Conservation (phyloP, 1,139 yeast genomes). For the Hansenula lynferdii region DNA sequence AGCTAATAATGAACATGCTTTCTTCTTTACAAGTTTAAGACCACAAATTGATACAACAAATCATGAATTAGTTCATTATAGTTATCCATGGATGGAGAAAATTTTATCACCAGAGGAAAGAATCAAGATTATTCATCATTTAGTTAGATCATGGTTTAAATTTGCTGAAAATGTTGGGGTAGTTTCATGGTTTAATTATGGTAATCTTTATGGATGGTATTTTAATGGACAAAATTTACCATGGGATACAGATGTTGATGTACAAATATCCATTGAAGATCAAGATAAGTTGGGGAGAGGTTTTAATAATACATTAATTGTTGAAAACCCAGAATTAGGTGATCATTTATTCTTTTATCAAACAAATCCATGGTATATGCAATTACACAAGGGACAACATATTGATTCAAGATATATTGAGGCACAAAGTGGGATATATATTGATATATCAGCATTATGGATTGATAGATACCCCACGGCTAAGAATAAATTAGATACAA, state of each 20-base stretch:
- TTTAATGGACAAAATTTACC: constrained; percentile 62
- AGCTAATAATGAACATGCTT: no score
- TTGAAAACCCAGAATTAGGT: constrained; percentile 57
- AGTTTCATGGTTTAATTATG: constrained; percentile 57
- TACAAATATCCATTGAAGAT: constrained; percentile 56
- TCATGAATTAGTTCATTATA: no score
- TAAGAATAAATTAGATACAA: no score
- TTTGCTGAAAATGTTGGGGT: constrained; percentile 45
- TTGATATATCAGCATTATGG: constrained; percentile 55
- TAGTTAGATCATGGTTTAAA: constrained; percentile 51
- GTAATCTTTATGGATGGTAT: constrained; percentile 61
- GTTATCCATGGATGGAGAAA: no score
- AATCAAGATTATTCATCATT: constrained; percentile 43
- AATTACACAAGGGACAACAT: constrained; percentile 46
- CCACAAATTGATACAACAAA: no score
- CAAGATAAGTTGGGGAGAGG: constrained; percentile 43
- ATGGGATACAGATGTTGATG: constrained; percentile 64
- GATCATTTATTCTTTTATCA: constrained; percentile 37
- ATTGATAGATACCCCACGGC: no score
- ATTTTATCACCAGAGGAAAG: no score
- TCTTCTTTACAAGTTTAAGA: no score
- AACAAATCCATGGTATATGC: constrained; percentile 23
- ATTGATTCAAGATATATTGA: constrained; percentile 77
- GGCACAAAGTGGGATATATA: constrained; percentile 59
- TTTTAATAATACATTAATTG: constrained; percentile 45